These are phyloP conservation scores for Penicillium sp. DNA, from an alignment of 2,329 filamentous ascomycete species.

Conservation along the genomic window DNA sequence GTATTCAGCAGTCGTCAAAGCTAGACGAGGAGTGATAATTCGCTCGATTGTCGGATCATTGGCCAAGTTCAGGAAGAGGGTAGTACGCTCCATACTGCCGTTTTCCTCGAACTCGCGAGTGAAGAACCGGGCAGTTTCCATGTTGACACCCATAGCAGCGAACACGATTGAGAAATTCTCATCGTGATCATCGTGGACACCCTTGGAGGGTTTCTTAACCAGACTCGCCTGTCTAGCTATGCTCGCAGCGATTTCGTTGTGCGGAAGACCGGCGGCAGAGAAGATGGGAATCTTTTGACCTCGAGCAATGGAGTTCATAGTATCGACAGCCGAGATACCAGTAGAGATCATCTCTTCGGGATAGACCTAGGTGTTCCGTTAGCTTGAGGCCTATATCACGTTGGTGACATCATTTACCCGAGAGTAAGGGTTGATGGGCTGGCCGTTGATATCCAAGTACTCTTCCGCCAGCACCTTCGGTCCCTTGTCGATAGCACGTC, in stretches of 20 bases:
- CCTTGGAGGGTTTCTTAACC: slow-evolving; percentile 89
- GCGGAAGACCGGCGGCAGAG: slow-evolving; percentile 93
- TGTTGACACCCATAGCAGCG: slow-evolving; percentile 99
- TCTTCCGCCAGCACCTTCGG: slow-evolving; percentile 97
- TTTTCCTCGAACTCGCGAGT: slow-evolving; percentile 98
- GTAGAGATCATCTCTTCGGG: slow-evolving; percentile 99
- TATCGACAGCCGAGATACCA: slow-evolving; percentile 97
- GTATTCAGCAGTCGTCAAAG: slow-evolving; percentile 97
- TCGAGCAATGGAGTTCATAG: slow-evolving; percentile 96
- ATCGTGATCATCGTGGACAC: slow-evolving; percentile 90
- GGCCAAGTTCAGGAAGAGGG: slow-evolving; percentile 96
- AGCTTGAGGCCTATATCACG: slow-evolving; percentile 3
- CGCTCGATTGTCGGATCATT: slow-evolving; percentile 99
- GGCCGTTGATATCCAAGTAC: slow-evolving; percentile 98
- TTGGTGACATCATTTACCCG: slow-evolving; percentile 53
- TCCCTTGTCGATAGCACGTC: slow-evolving; percentile 96
- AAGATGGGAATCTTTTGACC: slow-evolving; percentile 99
- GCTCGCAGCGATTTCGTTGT: slow-evolving; percentile 98
- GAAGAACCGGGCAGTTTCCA: slow-evolving; percentile 98
- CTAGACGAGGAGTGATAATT: slow-evolving; percentile 98
- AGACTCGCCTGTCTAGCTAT: slow-evolving; percentile 96
- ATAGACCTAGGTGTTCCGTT: slow-evolving; percentile 62
- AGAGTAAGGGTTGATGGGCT: slow-evolving; percentile 96
- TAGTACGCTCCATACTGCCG: slow-evolving; percentile 93
- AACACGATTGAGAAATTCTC: slow-evolving; percentile 99